Conservation (phyloP, 2,329 filamentous ascomycete genomes). For the Dactylellina leptospora region DNA sequence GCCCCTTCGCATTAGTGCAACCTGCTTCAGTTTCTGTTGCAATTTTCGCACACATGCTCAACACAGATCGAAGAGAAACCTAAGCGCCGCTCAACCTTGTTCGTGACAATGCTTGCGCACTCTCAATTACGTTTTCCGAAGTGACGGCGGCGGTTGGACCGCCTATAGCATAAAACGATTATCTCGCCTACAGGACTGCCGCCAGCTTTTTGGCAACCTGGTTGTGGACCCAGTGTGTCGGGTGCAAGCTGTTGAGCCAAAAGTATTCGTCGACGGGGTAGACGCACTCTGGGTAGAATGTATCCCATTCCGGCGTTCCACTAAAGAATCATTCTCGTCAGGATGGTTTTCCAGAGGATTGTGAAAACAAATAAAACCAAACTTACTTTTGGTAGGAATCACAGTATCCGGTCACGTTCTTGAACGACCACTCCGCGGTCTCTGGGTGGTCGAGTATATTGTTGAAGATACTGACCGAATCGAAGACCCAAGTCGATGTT, state of each 20-base stretch:
- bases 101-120: too few relatives aligned
- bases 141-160: too few relatives aligned
- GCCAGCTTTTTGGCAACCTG: constrained; percentile 67
- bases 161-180: constrained; percentile 10
- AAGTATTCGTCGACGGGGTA: constrained; percentile 71
- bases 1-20: too few relatives aligned
- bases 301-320: constrained; percentile 63
- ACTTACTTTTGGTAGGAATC: constrained; percentile 66
- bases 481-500: constrained; percentile 61
- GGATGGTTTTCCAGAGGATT: too few relatives aligned
- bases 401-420: constrained; percentile 69
- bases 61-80: background rate
- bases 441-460: constrained; percentile 66
- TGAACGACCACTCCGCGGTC: constrained; percentile 62
- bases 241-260: constrained; percentile 72
- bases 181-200: constrained; percentile 58
- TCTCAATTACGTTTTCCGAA: too few relatives aligned
- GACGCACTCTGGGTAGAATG: constrained; percentile 63
- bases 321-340: too few relatives aligned
- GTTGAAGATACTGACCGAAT: constrained; percentile 66
- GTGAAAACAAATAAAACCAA: background rate
- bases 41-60: too few relatives aligned
- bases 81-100: constrained; percentile 26
- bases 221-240: constrained; percentile 71
- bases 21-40: too few relatives aligned